A percentile compares a stretch with the other conserved stretches of the same genome.
phyloP scores from a whole-genome alignment of 2,329 filamentous ascomycete species.

The Microdochium trichocladiopsis region DNA sequence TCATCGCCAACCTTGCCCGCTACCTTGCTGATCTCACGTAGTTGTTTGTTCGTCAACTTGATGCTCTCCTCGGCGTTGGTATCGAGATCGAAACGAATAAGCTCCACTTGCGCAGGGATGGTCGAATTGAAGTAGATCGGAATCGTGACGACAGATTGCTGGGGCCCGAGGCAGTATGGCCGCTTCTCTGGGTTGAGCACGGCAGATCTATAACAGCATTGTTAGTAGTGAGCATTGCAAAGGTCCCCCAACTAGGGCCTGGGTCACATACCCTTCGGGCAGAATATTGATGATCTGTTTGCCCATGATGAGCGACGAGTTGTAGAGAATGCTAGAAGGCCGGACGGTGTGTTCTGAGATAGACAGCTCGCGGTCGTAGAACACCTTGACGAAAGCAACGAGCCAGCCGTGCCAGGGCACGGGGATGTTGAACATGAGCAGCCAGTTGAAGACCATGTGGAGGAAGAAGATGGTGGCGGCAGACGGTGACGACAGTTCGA shows the following conservation, averaged over 20 bases:
- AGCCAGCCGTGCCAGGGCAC: conserved; percentile 71
- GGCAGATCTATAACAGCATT: conserved; percentile 53
- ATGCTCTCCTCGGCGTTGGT: conserved; percentile 75
- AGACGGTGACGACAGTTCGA: conserved; percentile 77
- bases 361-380: conserved; percentile 89
- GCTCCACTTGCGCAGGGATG: conserved; percentile 77
- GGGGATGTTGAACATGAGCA: conserved; percentile 89
- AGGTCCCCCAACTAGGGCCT: too few species aligned
- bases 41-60: conserved; percentile 64
- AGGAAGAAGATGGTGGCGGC: conserved; percentile 63
- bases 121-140: conserved; percentile 95
- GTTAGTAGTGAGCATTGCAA: conserved; percentile 16
- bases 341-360: conserved; percentile 93
- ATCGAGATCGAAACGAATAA: conserved; percentile 81
- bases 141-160: conserved; percentile 54
- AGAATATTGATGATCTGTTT: conserved; percentile 97
- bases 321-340: conserved; percentile 78
- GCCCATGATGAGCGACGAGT: conserved; percentile 87
- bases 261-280: conserved; percentile 70
- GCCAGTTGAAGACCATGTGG: conserved; percentile 69
- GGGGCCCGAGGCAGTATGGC: conserved; percentile 73
- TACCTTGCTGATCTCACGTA: conserved; percentile 67
- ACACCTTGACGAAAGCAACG: conserved; percentile 64
- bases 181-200: conserved; percentile 74
- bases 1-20: conserved; percentile 60